These are phyloP conservation scores for Raffaelea deltoideospora DNA, from an alignment of 2,329 filamentous ascomycete genomes.

Conservation along the genomic window DNA sequence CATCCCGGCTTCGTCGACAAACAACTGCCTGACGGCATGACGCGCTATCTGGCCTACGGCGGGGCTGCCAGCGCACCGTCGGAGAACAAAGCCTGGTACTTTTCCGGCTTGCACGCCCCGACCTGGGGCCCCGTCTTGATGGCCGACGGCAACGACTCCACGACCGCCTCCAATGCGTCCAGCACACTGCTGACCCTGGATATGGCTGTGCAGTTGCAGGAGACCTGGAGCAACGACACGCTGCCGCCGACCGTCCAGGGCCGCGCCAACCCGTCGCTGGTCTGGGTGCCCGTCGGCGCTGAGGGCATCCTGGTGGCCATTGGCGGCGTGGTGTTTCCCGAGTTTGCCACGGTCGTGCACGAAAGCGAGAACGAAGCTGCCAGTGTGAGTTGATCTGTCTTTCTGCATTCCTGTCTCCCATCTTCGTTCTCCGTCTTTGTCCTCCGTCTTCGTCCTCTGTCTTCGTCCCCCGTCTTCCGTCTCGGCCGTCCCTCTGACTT, in stretches of 20 bases:
- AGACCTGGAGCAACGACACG: slow-evolving; percentile 41
- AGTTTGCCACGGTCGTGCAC: slow-evolving; percentile 20
- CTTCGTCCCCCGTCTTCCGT: neutral
- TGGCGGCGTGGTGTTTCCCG: slow-evolving; percentile 54
- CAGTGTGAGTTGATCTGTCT: slow-evolving; percentile 20
- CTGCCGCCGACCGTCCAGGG: slow-evolving; percentile 33
- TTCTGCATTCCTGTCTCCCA: neutral
- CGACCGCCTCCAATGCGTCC: slow-evolving; percentile 30
- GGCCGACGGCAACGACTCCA: slow-evolving; percentile 16
- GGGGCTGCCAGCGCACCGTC: slow-evolving; percentile 50
- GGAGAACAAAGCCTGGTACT: slow-evolving; percentile 58
- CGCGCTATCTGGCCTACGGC: slow-evolving; percentile 48
- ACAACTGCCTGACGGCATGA: slow-evolving; percentile 30
- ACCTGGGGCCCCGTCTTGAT: slow-evolving; percentile 33
- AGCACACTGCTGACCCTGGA: slow-evolving; percentile 45
- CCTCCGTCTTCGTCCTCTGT: neutral
- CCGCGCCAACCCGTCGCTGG: slow-evolving; percentile 48
- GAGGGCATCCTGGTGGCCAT: slow-evolving; percentile 65
- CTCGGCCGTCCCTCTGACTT: slow-evolving; percentile 9
- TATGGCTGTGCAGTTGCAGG: slow-evolving; percentile 32
- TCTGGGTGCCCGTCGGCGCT: slow-evolving; percentile 64
- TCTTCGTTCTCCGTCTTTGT: neutral
- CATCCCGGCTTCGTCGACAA: slow-evolving; percentile 24
- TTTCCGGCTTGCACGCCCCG: slow-evolving; percentile 43
- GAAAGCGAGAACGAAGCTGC: slow-evolving; percentile 18